A percentile compares a stretch with the other conserved stretches of the same genome.
phyloP scores from a whole-genome alignment of 2,329 filamentous ascomycete species.

The Coniella lustricola region DNA sequence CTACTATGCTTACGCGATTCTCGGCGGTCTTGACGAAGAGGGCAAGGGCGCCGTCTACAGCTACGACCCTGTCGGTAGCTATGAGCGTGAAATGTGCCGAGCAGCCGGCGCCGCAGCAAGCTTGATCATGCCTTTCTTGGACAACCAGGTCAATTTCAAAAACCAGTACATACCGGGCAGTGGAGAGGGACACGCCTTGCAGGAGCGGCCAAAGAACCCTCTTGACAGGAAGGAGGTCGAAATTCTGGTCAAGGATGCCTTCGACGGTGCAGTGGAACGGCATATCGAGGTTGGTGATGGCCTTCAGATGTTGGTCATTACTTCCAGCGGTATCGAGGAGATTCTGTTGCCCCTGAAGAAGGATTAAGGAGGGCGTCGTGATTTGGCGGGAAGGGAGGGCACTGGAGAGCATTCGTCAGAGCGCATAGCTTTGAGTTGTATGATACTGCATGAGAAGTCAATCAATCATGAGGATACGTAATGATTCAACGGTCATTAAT shows the following conservation, averaged over 20 bases:
- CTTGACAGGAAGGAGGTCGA: constrained; percentile 69
- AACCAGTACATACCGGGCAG: constrained; percentile 92
- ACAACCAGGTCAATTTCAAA: constrained; percentile 99
- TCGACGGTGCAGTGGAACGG: constrained; percentile 94
- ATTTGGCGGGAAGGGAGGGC: too few relatives aligned
- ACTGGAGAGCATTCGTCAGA: too few relatives aligned
- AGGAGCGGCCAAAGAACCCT: constrained; percentile 63
- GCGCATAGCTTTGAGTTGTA: too few relatives aligned
- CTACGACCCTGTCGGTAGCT: constrained; percentile 96
- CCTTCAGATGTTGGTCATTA: constrained; percentile 92
- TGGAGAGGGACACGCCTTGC: constrained; percentile 72
- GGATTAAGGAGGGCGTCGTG: constrained; percentile 52
- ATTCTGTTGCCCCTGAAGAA: constrained; percentile 78
- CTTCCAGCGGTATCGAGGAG: constrained; percentile 82
- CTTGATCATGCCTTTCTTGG: constrained; percentile 97
- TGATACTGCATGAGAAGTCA: too few relatives aligned
- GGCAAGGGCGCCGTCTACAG: constrained; percentile 92
- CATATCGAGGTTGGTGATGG: constrained; percentile 98
- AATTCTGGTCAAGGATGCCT: constrained; percentile 89
- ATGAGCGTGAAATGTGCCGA: constrained; percentile 93
- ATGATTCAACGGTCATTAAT: too few relatives aligned
- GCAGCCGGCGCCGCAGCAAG: constrained; percentile 87
- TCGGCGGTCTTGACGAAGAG: constrained; percentile 90
- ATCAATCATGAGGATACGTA: too few relatives aligned
- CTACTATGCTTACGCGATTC: constrained; percentile 93